Percentiles rank a stretch among this genome's conserved stretches.
phyloP scores from a whole-genome alignment of 2,329 filamentous ascomycete species.

The Colletotrichum sansevieriae region DNA sequence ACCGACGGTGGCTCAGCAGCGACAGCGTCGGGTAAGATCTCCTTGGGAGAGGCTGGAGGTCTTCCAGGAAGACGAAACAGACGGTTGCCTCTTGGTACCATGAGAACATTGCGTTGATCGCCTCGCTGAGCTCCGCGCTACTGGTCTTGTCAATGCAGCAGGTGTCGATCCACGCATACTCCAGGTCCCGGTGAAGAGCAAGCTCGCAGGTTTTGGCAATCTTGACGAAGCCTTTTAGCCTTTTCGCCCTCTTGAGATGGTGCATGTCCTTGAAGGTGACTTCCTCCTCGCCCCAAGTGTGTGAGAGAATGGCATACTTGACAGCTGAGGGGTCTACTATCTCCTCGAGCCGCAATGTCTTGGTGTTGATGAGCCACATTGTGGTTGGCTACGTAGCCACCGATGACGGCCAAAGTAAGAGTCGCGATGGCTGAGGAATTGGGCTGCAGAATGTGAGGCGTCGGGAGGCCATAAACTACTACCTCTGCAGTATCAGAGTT shows the following conservation, averaged over 20 bases:
- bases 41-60: constrained; percentile 28
- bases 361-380: constrained; percentile 44
- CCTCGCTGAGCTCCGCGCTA: constrained; percentile 45
- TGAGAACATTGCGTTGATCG: constrained; percentile 43
- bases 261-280: constrained; percentile 44
- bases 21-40: background rate
- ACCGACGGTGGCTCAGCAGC: background rate
- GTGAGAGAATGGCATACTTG: constrained; percentile 47
- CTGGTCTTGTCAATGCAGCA: constrained; percentile 48
- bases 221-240: constrained; percentile 34
- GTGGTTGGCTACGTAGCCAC: background rate
- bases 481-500: too few species aligned
- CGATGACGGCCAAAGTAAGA: too few species aligned
- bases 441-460: too few species aligned
- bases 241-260: background rate
- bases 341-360: constrained; percentile 32
- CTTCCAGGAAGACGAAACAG: constrained; percentile 44
- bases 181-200: constrained; percentile 19
- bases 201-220: constrained; percentile 29
- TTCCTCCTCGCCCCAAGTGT: constrained; percentile 47
- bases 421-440: too few species aligned
- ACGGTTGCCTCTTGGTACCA: constrained; percentile 44
- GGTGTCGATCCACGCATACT: constrained; percentile 46
- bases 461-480: too few species aligned
- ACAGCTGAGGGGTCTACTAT: constrained; percentile 41